Evolutionary conservation across 2,329 filamentous ascomycete genomes (phyloP).

Genomic region (Lomentospora prolificans): DNA sequence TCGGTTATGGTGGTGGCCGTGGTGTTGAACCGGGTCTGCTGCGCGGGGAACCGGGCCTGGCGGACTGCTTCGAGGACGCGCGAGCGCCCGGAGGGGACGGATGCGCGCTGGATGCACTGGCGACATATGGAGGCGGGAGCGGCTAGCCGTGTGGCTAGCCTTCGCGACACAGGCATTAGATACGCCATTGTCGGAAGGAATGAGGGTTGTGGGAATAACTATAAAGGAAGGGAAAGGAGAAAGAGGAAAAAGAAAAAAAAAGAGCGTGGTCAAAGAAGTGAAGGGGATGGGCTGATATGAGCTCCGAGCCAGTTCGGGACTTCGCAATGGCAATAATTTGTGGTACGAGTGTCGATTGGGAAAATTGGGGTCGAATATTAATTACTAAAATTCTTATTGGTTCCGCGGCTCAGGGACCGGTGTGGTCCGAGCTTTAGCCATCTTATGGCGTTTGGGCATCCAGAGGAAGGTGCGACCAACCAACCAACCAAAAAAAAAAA

Average conservation of each 20-base stretch:
- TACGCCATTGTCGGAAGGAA: slow-evolving; percentile 26
- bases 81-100: not conserved
- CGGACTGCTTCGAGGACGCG: slow-evolving; percentile 13
- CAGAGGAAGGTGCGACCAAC: slow-evolving; percentile 6
- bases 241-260: not conserved
- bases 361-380: not conserved
- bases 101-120: slow-evolving; percentile 31
- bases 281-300: not conserved
- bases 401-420: not conserved
- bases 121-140: slow-evolving; percentile 34
- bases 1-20: not conserved
- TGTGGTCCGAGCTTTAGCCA: not conserved
- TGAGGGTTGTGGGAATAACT: not conserved
- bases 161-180: slow-evolving; percentile 31
- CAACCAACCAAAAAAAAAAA: not conserved
- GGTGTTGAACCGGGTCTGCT: slow-evolving; percentile 14
- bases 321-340: not conserved
- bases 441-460: not conserved
- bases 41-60: slow-evolving; percentile 13
- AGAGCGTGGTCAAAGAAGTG: not conserved
- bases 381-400: slow-evolving; percentile 3
- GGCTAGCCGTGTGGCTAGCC: slow-evolving; percentile 28
- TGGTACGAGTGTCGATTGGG: not conserved
- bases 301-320: not conserved
- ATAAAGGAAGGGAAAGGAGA: not conserved